A percentile compares a stretch with the other conserved stretches of the same genome.
Conservation (phyloP, 805 yeast species). For the Kodamaea kaohsiungensis region DNA sequence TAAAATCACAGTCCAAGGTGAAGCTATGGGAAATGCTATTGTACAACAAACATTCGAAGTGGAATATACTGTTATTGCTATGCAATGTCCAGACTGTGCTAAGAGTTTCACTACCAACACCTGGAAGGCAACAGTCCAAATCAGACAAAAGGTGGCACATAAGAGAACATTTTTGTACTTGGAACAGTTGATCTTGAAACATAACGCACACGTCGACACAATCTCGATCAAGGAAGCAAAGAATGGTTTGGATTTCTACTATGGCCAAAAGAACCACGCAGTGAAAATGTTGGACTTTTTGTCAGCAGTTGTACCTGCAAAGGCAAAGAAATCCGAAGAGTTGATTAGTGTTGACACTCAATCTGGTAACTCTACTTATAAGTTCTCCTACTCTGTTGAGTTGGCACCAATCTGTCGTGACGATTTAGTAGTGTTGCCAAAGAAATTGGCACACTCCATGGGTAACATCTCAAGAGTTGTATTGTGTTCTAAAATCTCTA, state of each 20-base stretch:
- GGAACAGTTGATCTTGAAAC: slow-evolving; percentile 91
- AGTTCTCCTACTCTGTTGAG: slow-evolving; percentile 90
- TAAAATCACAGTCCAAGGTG: slow-evolving; percentile 94
- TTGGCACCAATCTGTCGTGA: slow-evolving; percentile 96
- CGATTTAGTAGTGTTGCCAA: slow-evolving; percentile 90
- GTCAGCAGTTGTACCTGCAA: slow-evolving; percentile 79
- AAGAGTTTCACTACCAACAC: slow-evolving; percentile 95
- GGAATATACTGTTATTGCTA: slow-evolving; percentile 88
- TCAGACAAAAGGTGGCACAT: slow-evolving; percentile 95
- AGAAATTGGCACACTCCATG: slow-evolving; percentile 75
- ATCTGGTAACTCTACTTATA: slow-evolving; percentile 82
- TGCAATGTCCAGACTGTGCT: slow-evolving; percentile 99
- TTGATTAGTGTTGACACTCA: slow-evolving; percentile 90
- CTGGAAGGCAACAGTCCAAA: slow-evolving; percentile 97
- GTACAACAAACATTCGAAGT: slow-evolving; percentile 94
- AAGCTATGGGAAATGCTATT: slow-evolving; percentile 87
- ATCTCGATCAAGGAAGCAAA: slow-evolving; percentile 88
- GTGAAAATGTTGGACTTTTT: slow-evolving; percentile 91
- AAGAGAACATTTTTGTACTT: slow-evolving; percentile 94
- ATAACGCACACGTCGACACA: slow-evolving; percentile 91
- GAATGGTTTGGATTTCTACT: slow-evolving; percentile 95
- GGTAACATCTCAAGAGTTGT: slow-evolving; percentile 84
- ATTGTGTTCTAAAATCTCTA: slow-evolving; percentile 81
- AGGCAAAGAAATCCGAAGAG: slow-evolving; percentile 83
- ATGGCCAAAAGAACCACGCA: slow-evolving; percentile 87